Percentiles rank a stretch among this genome's conserved stretches.
Evolutionary conservation across 768 basidiomycete genomes (phyloP).

Genomic region (Auricularia heimuer): DNA sequence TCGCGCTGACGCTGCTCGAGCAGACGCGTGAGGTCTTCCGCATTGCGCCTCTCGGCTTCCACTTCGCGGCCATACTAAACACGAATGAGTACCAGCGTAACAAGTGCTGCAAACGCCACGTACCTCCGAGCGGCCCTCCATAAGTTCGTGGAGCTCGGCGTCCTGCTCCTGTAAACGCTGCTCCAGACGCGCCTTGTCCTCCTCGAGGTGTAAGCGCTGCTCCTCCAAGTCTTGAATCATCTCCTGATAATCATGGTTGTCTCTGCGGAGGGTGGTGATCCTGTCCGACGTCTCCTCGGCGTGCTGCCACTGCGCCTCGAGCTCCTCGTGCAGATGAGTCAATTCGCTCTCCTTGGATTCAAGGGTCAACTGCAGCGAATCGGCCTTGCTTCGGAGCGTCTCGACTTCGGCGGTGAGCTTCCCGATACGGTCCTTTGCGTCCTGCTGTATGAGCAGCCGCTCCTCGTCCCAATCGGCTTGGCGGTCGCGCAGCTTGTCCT

Average conservation of each 20-base stretch:
- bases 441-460: neutral
- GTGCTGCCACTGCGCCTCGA: constrained; percentile 63
- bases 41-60: constrained; percentile 22
- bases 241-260: constrained; percentile 5
- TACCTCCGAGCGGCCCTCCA: constrained; percentile 12
- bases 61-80: constrained; percentile 21
- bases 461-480: constrained; percentile 1
- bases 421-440: neutral
- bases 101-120: constrained; percentile 14
- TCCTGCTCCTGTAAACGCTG: constrained; percentile 4
- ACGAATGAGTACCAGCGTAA: neutral
- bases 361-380: constrained; percentile 11
- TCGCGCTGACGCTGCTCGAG: constrained; percentile 47
- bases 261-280: constrained; percentile 9
- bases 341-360: constrained; percentile 38
- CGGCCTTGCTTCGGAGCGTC: neutral
- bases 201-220: constrained; percentile 4
- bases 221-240: constrained; percentile 2
- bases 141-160: constrained; percentile 25
- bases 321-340: constrained; percentile 44
- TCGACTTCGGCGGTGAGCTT: neutral
- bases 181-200: constrained; percentile 4
- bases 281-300: constrained; percentile 47
- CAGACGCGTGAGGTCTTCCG: constrained; percentile 31
- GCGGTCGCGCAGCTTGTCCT: constrained; percentile 1